Percentiles rank a stretch among this genome's conserved stretches.
phyloP scores from a whole-genome alignment of 768 basidiomycete genomes.

The Rhodotorula graminis region DNA sequence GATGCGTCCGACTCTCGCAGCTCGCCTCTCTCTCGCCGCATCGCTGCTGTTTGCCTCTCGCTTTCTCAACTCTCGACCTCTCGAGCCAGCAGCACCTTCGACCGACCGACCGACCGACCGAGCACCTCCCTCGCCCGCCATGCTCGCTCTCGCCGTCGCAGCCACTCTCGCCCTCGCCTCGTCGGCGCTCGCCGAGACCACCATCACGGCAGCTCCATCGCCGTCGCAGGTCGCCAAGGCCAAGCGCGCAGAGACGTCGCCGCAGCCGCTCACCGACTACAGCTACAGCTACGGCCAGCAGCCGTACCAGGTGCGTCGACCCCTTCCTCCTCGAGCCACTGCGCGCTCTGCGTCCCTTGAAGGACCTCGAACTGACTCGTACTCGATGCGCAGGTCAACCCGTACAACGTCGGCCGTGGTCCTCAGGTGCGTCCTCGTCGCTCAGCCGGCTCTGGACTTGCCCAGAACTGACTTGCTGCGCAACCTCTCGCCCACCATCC shows the following conservation, averaged over 20 bases:
- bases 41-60: not conserved
- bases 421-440: conserved; percentile 12
- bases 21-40: no score
- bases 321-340: not conserved
- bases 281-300: conserved; percentile 19
- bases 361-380: not conserved
- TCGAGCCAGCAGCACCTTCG: no score
- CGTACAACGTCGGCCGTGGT: conserved; percentile 11
- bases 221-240: conserved; percentile 1
- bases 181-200: not conserved
- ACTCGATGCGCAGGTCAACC: not conserved
- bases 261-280: conserved; percentile 24
- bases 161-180: not conserved
- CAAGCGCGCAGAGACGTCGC: conserved; percentile 4
- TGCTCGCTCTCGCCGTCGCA: not conserved
- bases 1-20: no score
- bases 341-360: no score
- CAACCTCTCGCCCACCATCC: not conserved
- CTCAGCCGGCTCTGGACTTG: no score
- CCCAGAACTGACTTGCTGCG: not conserved
- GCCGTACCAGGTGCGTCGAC: conserved; percentile 34
- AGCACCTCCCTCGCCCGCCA: not conserved
- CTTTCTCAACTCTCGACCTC: no score
- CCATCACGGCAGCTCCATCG: conserved; percentile 21
- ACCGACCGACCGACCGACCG: no score